A percentile compares a stretch with the other conserved stretches of the same genome.
These are phyloP conservation scores for Yarrowia porcina DNA, from an alignment of 805 yeast genomes.

Conservation along the genomic window DNA sequence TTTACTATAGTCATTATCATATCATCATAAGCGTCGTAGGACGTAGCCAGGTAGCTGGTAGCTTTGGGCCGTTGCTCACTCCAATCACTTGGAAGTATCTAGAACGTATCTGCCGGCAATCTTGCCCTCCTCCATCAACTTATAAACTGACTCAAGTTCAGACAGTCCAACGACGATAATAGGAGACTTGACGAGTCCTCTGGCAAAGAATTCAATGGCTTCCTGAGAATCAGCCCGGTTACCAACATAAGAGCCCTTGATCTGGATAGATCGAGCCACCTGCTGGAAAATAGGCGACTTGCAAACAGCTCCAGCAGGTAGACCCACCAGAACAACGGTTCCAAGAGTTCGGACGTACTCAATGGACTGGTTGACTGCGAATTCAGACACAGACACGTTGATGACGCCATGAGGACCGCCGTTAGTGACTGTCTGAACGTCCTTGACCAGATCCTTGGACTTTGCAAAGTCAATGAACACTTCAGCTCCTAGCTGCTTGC, in stretches of 20 bases:
- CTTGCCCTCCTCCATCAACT: slow-evolving; percentile 59
- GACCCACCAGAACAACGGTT: slow-evolving; percentile 58
- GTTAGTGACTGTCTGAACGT: slow-evolving; percentile 46
- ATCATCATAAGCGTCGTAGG: no score
- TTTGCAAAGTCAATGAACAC: slow-evolving; percentile 54
- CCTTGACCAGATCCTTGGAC: slow-evolving; percentile 48
- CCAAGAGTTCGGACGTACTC: slow-evolving; percentile 49
- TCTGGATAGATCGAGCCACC: slow-evolving; percentile 53
- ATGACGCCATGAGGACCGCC: slow-evolving; percentile 72
- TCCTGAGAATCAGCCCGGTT: slow-evolving; percentile 59
- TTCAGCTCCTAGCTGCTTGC: slow-evolving; percentile 61
- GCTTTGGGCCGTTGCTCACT: no score
- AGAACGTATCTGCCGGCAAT: slow-evolving; percentile 64
- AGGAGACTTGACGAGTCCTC: slow-evolving; percentile 53
- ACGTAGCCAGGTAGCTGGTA: no score
- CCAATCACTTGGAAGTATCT: slow-evolving; percentile 51
- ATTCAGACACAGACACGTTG: slow-evolving; percentile 59
- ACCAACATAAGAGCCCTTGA: slow-evolving; percentile 59
- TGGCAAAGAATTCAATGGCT: slow-evolving; percentile 53
- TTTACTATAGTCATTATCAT: background rate
- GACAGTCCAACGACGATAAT: slow-evolving; percentile 55
- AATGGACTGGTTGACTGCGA: slow-evolving; percentile 55
- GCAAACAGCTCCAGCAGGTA: slow-evolving; percentile 60
- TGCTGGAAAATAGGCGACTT: slow-evolving; percentile 51
- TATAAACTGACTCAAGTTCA: slow-evolving; percentile 48